Conservation (phyloP, 1,284 basidiomycete genomes). For the Fomitopsis schrenkii region DNA sequence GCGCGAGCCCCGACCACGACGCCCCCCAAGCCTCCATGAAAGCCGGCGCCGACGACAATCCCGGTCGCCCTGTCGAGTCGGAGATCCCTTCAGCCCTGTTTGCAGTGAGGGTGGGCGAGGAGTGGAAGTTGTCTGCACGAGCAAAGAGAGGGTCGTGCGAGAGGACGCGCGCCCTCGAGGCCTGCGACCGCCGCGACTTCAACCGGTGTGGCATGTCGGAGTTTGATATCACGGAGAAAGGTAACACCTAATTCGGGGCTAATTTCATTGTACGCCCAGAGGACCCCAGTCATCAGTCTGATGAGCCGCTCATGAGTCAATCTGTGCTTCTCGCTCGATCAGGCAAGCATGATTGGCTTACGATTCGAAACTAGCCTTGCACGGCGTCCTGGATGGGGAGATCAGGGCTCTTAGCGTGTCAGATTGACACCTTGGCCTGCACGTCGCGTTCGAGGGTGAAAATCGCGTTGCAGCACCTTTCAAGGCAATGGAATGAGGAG, state of each 20-base stretch:
- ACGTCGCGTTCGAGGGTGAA: neutral
- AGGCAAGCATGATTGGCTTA: neutral
- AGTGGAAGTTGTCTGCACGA: too few relatives aligned
- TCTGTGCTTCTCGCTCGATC: neutral
- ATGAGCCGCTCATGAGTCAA: neutral
- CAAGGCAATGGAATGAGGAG: neutral
- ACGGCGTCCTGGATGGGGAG: too few relatives aligned
- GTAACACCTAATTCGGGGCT: neutral
- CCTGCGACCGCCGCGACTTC: neutral
- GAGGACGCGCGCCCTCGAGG: too few relatives aligned
- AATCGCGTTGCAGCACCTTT: neutral
- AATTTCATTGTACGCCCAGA: too few relatives aligned
- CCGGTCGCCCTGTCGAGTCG: too few relatives aligned
- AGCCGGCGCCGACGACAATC: too few relatives aligned
- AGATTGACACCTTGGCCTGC: too few relatives aligned
- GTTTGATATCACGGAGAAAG: neutral
- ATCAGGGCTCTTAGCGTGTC: too few relatives aligned
- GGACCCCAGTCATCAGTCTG: neutral
- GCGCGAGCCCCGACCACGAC: too few relatives aligned
- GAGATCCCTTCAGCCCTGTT: too few relatives aligned
- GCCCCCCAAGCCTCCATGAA: too few relatives aligned
- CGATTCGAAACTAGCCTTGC: neutral
- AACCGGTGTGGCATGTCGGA: conserved; percentile 1
- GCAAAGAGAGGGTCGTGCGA: neutral
- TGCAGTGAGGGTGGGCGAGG: too few relatives aligned